Evolutionary conservation across 1,139 yeast species (phyloP).

Genomic region (Martiniozyma asiatica): DNA sequence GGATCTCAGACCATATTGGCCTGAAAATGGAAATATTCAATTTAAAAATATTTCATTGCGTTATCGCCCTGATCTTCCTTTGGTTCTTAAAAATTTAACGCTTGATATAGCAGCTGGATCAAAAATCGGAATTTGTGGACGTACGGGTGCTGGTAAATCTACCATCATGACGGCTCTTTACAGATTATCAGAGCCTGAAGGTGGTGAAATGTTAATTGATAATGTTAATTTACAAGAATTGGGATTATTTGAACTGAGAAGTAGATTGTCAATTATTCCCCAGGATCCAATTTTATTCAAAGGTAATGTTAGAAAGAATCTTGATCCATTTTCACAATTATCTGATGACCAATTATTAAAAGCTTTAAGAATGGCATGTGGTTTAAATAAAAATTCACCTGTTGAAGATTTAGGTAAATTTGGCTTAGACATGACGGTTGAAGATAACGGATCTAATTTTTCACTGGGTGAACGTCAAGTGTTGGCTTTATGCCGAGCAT

Average conservation of each 20-base stretch:
- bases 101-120: constrained; percentile 25
- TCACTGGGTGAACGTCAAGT: constrained; percentile 46
- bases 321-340: constrained; percentile 29
- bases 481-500: constrained; percentile 41
- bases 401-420: constrained; percentile 27
- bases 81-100: constrained; percentile 30
- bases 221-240: constrained; percentile 25
- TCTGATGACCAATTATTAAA: constrained; percentile 33
- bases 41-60: constrained; percentile 52
- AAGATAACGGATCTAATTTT: constrained; percentile 42
- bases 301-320: constrained; percentile 29
- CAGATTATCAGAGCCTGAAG: constrained; percentile 25
- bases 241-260: constrained; percentile 26
- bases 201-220: constrained; percentile 24
- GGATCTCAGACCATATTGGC: constrained; percentile 34
- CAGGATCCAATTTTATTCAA: constrained; percentile 34
- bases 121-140: constrained; percentile 32
- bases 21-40: constrained; percentile 42
- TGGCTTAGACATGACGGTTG: constrained; percentile 39
- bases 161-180: constrained; percentile 32
- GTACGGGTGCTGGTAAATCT: constrained; percentile 36
- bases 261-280: constrained; percentile 30
- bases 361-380: constrained; percentile 33
- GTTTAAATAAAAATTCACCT: constrained; percentile 5
- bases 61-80: constrained; percentile 52